Conservation (phyloP, 2,329 filamentous ascomycete species). For the Lecanoromycetidae sp. region DNA sequence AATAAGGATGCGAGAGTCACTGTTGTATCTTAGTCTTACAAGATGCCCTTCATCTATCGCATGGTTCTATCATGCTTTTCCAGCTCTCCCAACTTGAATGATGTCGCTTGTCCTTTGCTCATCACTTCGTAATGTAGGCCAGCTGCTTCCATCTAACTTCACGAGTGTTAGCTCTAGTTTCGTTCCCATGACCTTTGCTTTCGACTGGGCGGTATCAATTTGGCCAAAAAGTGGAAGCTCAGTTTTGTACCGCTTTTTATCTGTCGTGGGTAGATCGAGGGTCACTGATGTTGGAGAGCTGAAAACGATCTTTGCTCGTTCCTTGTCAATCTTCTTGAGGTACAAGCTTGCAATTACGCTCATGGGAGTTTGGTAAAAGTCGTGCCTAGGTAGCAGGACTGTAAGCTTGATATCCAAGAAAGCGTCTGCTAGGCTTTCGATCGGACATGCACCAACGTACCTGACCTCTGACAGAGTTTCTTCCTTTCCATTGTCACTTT, state of each 20-base stretch:
- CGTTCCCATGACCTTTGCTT: conserved; percentile 72
- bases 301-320: conserved; percentile 61
- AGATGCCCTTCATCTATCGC: too few relatives aligned
- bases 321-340: conserved; percentile 91
- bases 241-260: conserved; percentile 69
- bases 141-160: conserved; percentile 64
- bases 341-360: conserved; percentile 86
- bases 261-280: conserved; percentile 75
- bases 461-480: conserved; percentile 68
- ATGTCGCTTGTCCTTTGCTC: conserved; percentile 66
- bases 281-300: conserved; percentile 45
- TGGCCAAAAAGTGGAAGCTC: conserved; percentile 62
- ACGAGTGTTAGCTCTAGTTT: conserved; percentile 72
- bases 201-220: conserved; percentile 64
- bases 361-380: conserved; percentile 87
- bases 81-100: conserved; percentile 76
- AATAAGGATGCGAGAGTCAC: too few relatives aligned
- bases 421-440: background rate
- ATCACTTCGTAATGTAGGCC: conserved; percentile 73
- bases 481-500: conserved; percentile 52
- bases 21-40: too few relatives aligned
- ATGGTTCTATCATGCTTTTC: conserved; percentile 34
- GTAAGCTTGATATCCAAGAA: conserved; percentile 3
- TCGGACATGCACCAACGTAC: conserved; percentile 34
- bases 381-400: conserved; percentile 43